A percentile compares a stretch with the other conserved stretches of the same genome.
phyloP scores from a whole-genome alignment of 1,139 yeast species.

The Hemisphaericaspora subhashii region DNA sequence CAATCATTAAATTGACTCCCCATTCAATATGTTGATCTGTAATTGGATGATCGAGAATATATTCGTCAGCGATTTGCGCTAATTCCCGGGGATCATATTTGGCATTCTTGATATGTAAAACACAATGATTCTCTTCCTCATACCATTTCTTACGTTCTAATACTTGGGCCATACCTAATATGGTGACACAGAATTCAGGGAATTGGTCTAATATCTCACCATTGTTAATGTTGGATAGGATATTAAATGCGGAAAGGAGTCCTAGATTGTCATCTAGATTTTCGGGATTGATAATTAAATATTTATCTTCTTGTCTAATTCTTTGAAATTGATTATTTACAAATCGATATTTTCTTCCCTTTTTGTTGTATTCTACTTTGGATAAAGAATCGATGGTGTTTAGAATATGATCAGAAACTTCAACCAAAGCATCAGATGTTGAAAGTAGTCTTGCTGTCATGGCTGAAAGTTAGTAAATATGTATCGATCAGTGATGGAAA shows the following conservation, averaged over 20 bases:
- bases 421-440: constrained; percentile 29
- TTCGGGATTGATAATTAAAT: constrained; percentile 44
- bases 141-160: constrained; percentile 53
- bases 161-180: constrained; percentile 51
- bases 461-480: too few relatives aligned
- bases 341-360: constrained; percentile 53
- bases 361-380: constrained; percentile 45
- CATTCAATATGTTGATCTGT: constrained; percentile 35
- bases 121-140: constrained; percentile 47
- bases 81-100: constrained; percentile 29
- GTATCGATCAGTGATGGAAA: too few relatives aligned
- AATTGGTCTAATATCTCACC: constrained; percentile 34
- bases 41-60: constrained; percentile 14
- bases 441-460: constrained; percentile 13
- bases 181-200: constrained; percentile 48
- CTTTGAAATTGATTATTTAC: constrained; percentile 52
- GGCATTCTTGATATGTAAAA: constrained; percentile 36
- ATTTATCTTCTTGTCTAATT: constrained; percentile 52
- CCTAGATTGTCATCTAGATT: constrained; percentile 36
- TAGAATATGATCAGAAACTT: constrained; percentile 27
- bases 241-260: constrained; percentile 44
- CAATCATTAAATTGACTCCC: constrained; percentile 46
- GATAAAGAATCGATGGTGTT: constrained; percentile 30
- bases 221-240: constrained; percentile 36
- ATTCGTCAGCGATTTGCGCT: constrained; percentile 17